Evolutionary conservation across 805 yeast species (phyloP).

Genomic region (Peterozyma xylosa): DNA sequence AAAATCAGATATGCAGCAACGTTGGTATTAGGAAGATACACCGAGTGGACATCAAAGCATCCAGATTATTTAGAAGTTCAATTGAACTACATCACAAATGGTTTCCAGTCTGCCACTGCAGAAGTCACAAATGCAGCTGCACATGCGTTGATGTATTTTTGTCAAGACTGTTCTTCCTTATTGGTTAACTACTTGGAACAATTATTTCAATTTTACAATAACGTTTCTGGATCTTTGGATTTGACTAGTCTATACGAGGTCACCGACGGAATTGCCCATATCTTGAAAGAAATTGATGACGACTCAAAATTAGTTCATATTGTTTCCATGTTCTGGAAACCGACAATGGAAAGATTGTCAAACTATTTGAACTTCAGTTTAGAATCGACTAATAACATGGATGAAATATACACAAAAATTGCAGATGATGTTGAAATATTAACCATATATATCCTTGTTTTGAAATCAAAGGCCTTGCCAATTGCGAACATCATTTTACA

Average conservation of each 20-base stretch:
- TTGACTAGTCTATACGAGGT: constrained; percentile 67
- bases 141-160: constrained; percentile 88
- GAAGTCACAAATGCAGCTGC: constrained; percentile 80
- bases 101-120: constrained; percentile 40
- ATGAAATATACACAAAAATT: constrained; percentile 33
- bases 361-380: constrained; percentile 8
- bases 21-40: constrained; percentile 88
- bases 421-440: constrained; percentile 74
- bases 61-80: constrained; percentile 78
- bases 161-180: constrained; percentile 77
- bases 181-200: constrained; percentile 67
- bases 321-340: constrained; percentile 56
- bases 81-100: constrained; percentile 73
- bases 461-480: constrained; percentile 45
- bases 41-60: constrained; percentile 89
- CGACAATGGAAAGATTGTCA: constrained; percentile 47
- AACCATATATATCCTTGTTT: constrained; percentile 49
- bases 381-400: constrained; percentile 17
- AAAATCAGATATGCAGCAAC: constrained; percentile 90
- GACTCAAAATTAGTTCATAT: constrained; percentile 42
- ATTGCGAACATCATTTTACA: constrained; percentile 45
- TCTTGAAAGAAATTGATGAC: constrained; percentile 54
- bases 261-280: constrained; percentile 85
- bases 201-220: constrained; percentile 63
- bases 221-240: constrained; percentile 48